Percentiles rank a stretch among this genome's conserved stretches.
These are phyloP conservation scores for Pseudogymnoascus sp. DNA, from an alignment of 2,329 filamentous ascomycete species.

Conservation along the genomic window DNA sequence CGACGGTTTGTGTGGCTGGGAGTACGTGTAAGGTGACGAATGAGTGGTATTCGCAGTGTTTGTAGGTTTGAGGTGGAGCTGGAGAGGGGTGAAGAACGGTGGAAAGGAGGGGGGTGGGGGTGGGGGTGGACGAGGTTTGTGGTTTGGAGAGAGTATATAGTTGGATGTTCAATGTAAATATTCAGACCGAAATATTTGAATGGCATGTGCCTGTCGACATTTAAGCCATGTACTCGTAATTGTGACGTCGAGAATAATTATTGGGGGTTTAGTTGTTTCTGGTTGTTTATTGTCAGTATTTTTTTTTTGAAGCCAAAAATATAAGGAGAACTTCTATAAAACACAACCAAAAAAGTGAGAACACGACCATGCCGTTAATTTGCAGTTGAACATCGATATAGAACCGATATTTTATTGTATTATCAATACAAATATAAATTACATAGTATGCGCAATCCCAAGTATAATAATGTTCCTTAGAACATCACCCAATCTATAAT, in stretches of 20 bases:
- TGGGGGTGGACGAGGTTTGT: too few species aligned
- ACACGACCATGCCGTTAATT: too few species aligned
- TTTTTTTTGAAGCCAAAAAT: not conserved
- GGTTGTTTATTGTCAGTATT: not conserved
- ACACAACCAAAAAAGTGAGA: not conserved
- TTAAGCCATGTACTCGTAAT: not conserved
- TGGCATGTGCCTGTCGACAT: too few species aligned
- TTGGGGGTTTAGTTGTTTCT: not conserved
- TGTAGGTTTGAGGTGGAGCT: not conserved
- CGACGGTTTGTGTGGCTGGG: conserved; percentile 22
- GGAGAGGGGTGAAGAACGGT: too few species aligned
- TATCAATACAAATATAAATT: not conserved
- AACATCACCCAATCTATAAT: not conserved
- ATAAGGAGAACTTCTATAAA: not conserved
- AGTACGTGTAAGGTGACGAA: conserved; percentile 17
- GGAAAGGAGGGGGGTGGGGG: too few species aligned
- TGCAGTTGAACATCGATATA: not conserved
- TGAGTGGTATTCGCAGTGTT: conserved; percentile 14
- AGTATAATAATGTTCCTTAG: not conserved
- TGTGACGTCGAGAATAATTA: not conserved
- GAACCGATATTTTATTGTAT: not conserved
- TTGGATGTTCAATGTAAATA: not conserved
- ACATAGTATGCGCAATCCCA: not conserved
- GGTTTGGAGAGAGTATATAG: not conserved
- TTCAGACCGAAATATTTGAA: not conserved